Evolutionary conservation across 2,329 filamentous ascomycete genomes (phyloP).

Genomic region (Aureobasidium mangrovei): DNA sequence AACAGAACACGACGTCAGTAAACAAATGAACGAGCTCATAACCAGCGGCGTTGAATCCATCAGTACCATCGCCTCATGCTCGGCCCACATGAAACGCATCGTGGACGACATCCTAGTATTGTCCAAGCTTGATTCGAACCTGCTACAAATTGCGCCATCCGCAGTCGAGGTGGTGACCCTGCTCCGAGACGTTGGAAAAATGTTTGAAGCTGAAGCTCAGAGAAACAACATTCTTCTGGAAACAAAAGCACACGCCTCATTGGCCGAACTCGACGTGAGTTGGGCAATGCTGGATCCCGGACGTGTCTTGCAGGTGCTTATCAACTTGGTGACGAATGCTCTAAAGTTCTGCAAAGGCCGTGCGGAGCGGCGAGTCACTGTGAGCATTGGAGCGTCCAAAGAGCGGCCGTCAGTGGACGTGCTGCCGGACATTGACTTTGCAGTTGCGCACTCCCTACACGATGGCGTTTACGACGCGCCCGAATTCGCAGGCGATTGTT

Average conservation of each 20-base stretch:
- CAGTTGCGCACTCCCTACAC: constrained; percentile 15
- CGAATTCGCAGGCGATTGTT: constrained; percentile 3
- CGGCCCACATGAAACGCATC: constrained; percentile 38
- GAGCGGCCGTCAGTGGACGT: constrained; percentile 17
- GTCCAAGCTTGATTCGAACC: constrained; percentile 36
- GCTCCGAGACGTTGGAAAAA: constrained; percentile 24
- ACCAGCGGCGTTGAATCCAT: constrained; percentile 28
- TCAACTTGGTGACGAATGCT: constrained; percentile 23
- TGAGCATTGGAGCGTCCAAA: constrained; percentile 16
- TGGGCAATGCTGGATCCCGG: constrained; percentile 22
- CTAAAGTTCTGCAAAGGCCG: constrained; percentile 22
- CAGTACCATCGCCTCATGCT: constrained; percentile 38
- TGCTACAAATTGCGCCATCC: constrained; percentile 27
- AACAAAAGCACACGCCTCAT: background rate
- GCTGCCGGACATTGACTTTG: constrained; percentile 28
- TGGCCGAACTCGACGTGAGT: constrained; percentile 12
- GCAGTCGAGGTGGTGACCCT: constrained; percentile 17
- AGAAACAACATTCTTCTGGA: constrained; percentile 21
- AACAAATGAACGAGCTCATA: constrained; percentile 21
- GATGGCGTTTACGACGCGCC: constrained; percentile 9
- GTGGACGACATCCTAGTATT: constrained; percentile 41
- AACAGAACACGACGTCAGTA: constrained; percentile 13
- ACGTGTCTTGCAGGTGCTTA: constrained; percentile 21
- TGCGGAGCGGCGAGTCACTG: constrained; percentile 15
- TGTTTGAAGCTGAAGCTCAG: constrained; percentile 27